Base-by-base conservation (phyloP, 2,329 filamentous ascomycete genomes). In the Macrophomina pseudophaseolina region DNA sequence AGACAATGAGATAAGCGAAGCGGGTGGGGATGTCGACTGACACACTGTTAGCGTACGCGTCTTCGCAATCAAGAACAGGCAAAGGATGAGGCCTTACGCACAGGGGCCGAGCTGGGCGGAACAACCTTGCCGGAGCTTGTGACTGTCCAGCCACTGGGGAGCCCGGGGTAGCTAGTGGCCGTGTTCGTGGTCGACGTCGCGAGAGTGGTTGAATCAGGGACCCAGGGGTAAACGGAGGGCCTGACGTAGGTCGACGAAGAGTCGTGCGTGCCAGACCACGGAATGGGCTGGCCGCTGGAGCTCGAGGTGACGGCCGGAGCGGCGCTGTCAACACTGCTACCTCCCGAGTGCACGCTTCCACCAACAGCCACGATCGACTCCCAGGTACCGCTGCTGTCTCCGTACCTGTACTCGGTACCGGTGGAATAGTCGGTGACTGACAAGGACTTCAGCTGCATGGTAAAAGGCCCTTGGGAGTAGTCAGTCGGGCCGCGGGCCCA, bases 391-490 rank as follows among this genome's bases (percentile, higher is more conserved):
- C 86, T 90, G 44, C 85, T 87, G 76, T 95, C 91, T 71, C 87
- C 87, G 81, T 98, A 99, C 66, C 82, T 84, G 83, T 99, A 99
- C 69, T 90, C 83, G 18, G 86, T 90, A 64, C 95, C 95, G 1
- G 94, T 97, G 28, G 94, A 97, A 82, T 98, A 99, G 82, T 99
- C 95, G 62, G 89, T 90, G 49, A 97, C 87, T 65, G 86, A 83
- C 71, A 97, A 80, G 35, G 86, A 91, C 78, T 90, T 87, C 75
- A 98, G 89, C 64, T 87, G 82, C 94, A 98, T 98, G 70, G 85
- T 88, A 81, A 91, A 99, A 0, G 95, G 95, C 0, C 92, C 94
- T 69, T 89, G 75, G 66, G 85, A 85, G 81, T 95, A 99, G 80
- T 97, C 88, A 58, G 93, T 97, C 58, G 87, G 85, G 14, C 95